A percentile compares a stretch with the other conserved stretches of the same genome.
Evolutionary conservation across 148 eudicot species (phyloP).

Genomic region (Cornus kousa): DNA sequence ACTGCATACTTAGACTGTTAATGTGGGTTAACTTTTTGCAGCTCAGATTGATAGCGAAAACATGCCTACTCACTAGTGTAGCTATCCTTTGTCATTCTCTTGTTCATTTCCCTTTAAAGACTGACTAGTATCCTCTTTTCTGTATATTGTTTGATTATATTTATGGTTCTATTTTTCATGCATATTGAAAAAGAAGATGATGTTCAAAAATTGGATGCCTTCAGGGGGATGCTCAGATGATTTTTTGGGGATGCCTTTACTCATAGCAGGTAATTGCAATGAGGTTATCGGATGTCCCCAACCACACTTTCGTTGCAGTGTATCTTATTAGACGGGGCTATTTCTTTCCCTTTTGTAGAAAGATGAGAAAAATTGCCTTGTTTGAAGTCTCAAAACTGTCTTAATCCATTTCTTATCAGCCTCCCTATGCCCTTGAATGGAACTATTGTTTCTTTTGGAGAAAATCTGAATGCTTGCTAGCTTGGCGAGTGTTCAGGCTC

Average conservation of each 20-base stretch:
- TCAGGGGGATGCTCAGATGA: neutral
- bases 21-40: too few species aligned
- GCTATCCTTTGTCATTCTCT: too few species aligned
- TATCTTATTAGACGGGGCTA: too few species aligned
- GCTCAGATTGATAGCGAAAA: too few species aligned
- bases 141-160: slow-evolving; percentile 6
- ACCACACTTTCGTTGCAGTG: too few species aligned
- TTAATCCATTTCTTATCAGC: too few species aligned
- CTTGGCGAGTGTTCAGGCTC: neutral
- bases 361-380: too few species aligned
- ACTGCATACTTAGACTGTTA: too few species aligned
- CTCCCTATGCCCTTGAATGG: neutral
- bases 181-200: neutral
- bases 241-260: neutral
- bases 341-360: too few species aligned
- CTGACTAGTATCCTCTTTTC: slow-evolving; percentile 5
- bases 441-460: neutral
- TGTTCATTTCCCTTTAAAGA: too few species aligned
- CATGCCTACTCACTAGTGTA: too few species aligned
- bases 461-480: neutral
- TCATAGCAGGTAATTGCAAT: neutral
- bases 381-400: too few species aligned
- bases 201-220: slow-evolving; percentile 2
- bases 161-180: neutral
- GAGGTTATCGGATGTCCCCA: neutral